Base-by-base conservation (phyloP, 2,329 filamentous ascomycete genomes). In the Leptographium procerum region DNA sequence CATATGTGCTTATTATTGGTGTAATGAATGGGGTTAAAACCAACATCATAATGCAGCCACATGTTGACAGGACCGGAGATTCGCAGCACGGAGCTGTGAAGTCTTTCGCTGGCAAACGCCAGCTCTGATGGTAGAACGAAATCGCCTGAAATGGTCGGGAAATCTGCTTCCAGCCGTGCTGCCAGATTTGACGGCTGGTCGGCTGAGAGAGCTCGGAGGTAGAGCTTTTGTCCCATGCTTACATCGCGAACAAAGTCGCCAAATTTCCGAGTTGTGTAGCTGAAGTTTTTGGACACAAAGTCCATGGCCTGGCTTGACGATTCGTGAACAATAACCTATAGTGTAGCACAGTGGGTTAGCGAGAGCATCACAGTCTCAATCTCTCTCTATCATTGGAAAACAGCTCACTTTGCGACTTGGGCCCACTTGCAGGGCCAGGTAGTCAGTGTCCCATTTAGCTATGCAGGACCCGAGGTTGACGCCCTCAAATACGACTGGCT, bases 11-110 rank as follows among this genome's bases (percentile, higher is more conserved):
- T n/a, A n/a, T 52, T 53, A 8, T 13, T 10, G 11, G 54, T 34
- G 34, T 24, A 40, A 13, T 57, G 47, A 55, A n/a, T n/a, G n/a
- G n/a, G n/a, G n/a, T n/a, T n/a, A 16, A 48, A 9, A 70, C 77
- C 71, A 69, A 87, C 85, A 71, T 95, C 89, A 73, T 94, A 95
- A 70, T 95, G 89, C 34, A 95, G 76, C 91, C 91, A 96, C 82
- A 96, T 88, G 47, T 85, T 87, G 13, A 92, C 87, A 1, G 82
- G 82, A 1, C 89, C 89, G 4, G 88, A 92, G 60, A 95, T 84
- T 24, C 90, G 81, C 28, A 95, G 72, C 0, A 91, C 85, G 3
- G 88, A 91, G 68, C 87, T 92, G 68, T 95, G 90, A 4, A 81
- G 70, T 61, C 83, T 83, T n/a, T 84, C 73, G 6, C 67, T 68